Evolutionary conservation across 2,329 filamentous ascomycete species (phyloP).

Genomic region (Neoscytalidium dimidiatum): DNA sequence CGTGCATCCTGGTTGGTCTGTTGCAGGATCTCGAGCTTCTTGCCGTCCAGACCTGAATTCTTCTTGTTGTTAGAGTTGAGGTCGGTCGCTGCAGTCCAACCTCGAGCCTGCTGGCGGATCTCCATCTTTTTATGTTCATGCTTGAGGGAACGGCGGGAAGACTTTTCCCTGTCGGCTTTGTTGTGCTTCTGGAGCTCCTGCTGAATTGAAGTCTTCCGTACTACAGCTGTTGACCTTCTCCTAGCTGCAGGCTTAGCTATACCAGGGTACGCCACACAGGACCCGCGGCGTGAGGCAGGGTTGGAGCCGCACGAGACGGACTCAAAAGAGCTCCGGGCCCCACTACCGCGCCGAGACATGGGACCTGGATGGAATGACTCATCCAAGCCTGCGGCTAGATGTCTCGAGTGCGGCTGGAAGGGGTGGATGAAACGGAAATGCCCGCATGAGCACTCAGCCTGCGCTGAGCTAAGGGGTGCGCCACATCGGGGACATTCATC

Average conservation of each 20-base stretch:
- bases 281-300: conserved; percentile 13
- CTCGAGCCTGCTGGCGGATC: conserved; percentile 5
- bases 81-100: not conserved
- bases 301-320: conserved; percentile 10
- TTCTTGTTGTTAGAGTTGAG: conserved; percentile 19
- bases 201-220: not conserved
- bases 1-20: conserved; percentile 11
- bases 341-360: conserved; percentile 18
- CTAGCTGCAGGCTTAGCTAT: not conserved
- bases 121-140: conserved; percentile 16
- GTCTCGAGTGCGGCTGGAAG: conserved; percentile 5
- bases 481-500: conserved; percentile 16
- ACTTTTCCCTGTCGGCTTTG: conserved; percentile 15
- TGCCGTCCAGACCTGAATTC: conserved; percentile 14
- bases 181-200: conserved; percentile 3
- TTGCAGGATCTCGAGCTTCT: conserved; percentile 19
- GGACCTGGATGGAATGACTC: not conserved
- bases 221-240: not conserved
- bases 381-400: conserved; percentile 8
- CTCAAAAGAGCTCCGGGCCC: conserved; percentile 1
- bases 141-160: not conserved
- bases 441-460: conserved; percentile 14
- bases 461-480: conserved; percentile 11
- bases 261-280: conserved; percentile 1
- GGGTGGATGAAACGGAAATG: conserved; percentile 13